A percentile compares a stretch with the other conserved stretches of the same genome.
phyloP scores from a whole-genome alignment of 441 rosid species.

The Biscutella laevigata region DNA sequence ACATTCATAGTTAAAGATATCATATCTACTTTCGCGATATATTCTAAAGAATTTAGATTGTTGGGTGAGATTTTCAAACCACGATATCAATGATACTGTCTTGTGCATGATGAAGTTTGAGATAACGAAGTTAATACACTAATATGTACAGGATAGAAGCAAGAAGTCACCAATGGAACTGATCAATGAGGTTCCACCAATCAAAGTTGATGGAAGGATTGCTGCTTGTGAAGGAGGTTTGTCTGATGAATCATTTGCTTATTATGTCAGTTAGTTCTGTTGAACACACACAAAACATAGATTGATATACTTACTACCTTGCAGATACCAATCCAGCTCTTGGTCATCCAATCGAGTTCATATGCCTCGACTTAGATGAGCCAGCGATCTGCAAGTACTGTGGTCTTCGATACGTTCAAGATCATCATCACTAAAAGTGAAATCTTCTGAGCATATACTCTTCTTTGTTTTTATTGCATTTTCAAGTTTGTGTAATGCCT shows the following conservation, averaged over 20 bases:
- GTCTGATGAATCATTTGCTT: too few species aligned
- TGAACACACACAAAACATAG: too few species aligned
- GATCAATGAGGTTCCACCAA: constrained; percentile 93
- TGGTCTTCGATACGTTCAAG: constrained; percentile 84
- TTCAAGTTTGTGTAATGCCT: constrained; percentile 11
- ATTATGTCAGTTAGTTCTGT: too few species aligned
- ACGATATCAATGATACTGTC: background rate
- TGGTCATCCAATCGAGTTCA: constrained; percentile 95
- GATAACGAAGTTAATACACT: background rate
- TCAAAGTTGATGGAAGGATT: constrained; percentile 88
- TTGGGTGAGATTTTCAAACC: background rate
- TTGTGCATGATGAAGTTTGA: background rate
- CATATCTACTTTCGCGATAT: background rate
- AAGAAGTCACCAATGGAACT: constrained; percentile 98
- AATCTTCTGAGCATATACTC: too few species aligned
- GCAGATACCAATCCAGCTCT: constrained; percentile 77
- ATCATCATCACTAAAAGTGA: constrained; percentile 64
- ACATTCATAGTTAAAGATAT: background rate
- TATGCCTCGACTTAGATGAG: constrained; percentile 79
- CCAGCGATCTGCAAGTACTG: constrained; percentile 95
- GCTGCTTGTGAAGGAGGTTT: constrained; percentile 97
- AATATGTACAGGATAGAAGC: constrained; percentile 50
- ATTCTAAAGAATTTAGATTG: background rate
- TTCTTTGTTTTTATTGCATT: constrained; percentile 1
- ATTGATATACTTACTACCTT: background rate